Evolutionary conservation across 2,329 filamentous ascomycete species (phyloP), one percentile per base, ranked within the genome.

Genomic region (Neoascochyta sp.): DNA sequence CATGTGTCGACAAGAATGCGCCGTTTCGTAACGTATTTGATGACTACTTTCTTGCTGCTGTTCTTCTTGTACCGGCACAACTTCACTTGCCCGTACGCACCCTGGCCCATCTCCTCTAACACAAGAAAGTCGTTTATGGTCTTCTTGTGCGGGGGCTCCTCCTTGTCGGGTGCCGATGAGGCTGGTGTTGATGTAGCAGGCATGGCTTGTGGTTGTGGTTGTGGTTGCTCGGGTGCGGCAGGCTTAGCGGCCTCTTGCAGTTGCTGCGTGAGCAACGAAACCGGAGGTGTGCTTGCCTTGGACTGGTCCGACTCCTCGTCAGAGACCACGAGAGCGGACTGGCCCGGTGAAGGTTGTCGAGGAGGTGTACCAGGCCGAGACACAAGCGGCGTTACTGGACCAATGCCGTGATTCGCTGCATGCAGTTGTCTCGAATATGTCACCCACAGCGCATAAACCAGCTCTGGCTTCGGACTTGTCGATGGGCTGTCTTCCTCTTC

Each of bases 1-100:
- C 92, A 98, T 0, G 92, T 98, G 65, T 98, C 92, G 40, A 98
- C 90, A 9, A 98, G 75, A 60, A 98, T 98, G 24, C 90, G 84
- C 36, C 86, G 81, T 67, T 98, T 98, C 4, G 92, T 96, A 27
- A 98, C 92, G 60, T 94, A 98, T 63, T 98, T 98, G 55, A 98
- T 75, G 12, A 98, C 90, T 41, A 93, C 84, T 64, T 93, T 95
- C 59, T 82, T 84, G 29, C 77, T 70, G 14, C 70, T 78, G 29
- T 75, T 78, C 51, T 81, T 79, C 66, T 89, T 93, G 67, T 92
- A 84, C 16, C 89, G 80, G 29, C 86, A 90, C 26, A 98, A 75
- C 62, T 98, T 98, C 36, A 98, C 92, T 64, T 98, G 90, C 2
- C 92, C 92, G 58, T 98, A 98, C 1, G 92, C 92, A 22, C 92